Evolutionary conservation across 2,329 filamentous ascomycete species (phyloP).

Genomic region (Penicillium sp.): DNA sequence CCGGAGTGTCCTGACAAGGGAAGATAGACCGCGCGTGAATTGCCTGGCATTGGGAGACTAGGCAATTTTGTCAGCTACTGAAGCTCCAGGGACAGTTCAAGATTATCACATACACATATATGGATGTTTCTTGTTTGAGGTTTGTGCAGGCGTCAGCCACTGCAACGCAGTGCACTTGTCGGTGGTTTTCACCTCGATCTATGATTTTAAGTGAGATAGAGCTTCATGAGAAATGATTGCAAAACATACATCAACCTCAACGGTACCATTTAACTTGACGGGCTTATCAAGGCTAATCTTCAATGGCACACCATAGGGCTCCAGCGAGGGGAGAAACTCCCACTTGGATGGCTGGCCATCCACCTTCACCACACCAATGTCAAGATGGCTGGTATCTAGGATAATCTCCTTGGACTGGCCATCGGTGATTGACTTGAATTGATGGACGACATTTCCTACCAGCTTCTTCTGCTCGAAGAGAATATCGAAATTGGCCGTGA

Average conservation of each 20-base stretch:
- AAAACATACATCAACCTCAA: constrained; percentile 50
- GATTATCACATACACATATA: constrained; percentile 70
- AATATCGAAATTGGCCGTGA: constrained; percentile 75
- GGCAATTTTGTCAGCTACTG: neutral
- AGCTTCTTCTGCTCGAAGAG: constrained; percentile 79
- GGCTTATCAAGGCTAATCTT: constrained; percentile 51
- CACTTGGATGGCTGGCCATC: constrained; percentile 66
- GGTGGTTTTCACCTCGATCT: constrained; percentile 77
- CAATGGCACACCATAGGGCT: constrained; percentile 62
- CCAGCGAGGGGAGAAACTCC: constrained; percentile 66
- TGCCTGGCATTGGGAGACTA: constrained; percentile 89
- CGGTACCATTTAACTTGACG: constrained; percentile 46
- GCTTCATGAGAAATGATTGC: neutral
- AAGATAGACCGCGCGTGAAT: constrained; percentile 93
- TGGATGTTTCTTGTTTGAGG: constrained; percentile 90
- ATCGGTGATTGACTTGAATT: constrained; percentile 74
- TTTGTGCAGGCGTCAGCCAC: constrained; percentile 92
- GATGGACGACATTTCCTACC: constrained; percentile 72
- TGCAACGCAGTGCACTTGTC: constrained; percentile 87
- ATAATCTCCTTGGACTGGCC: constrained; percentile 73
- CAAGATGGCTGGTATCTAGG: constrained; percentile 82
- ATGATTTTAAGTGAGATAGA: constrained; percentile 6
- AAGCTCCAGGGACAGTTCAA: neutral
- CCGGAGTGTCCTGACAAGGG: constrained; percentile 95
- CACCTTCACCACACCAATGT: constrained; percentile 70